Evolutionary conservation across 768 basidiomycete genomes (phyloP).

Genomic region (Collybia sordida): DNA sequence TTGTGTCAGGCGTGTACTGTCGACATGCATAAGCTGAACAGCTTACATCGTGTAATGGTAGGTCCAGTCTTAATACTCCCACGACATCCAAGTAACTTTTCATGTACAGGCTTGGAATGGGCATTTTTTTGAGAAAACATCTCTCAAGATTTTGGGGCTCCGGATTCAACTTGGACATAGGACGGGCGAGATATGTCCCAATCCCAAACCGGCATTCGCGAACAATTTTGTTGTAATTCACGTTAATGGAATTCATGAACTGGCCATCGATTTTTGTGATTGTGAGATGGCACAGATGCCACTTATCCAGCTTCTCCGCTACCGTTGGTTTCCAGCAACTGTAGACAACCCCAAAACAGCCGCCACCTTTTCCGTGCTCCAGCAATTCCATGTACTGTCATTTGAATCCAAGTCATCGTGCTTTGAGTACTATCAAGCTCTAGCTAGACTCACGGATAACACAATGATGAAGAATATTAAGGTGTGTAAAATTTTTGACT

Average conservation of each 20-base stretch:
- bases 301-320: constrained; percentile 26
- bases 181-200: constrained; percentile 10
- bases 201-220: constrained; percentile 5
- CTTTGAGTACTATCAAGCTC: constrained; percentile 25
- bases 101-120: constrained; percentile 10
- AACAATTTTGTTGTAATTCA: constrained; percentile 30
- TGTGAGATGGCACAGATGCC: constrained; percentile 19
- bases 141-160: constrained; percentile 22
- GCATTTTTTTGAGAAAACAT: constrained; percentile 4
- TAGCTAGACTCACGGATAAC: constrained; percentile 22
- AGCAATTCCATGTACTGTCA: constrained; percentile 22
- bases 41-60: constrained; percentile 6
- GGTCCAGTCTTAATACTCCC: too few species aligned
- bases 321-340: constrained; percentile 31
- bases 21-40: not conserved
- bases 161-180: constrained; percentile 27
- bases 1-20: constrained; percentile 3
- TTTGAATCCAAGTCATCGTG: constrained; percentile 26
- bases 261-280: constrained; percentile 29
- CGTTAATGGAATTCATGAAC: constrained; percentile 26
- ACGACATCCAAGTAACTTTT: too few species aligned
- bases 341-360: constrained; percentile 22
- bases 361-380: constrained; percentile 20
- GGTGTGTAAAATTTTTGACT: too few species aligned
- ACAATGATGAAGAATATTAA: not conserved